These are phyloP conservation scores for Murraya paniculata DNA, from an alignment of 345 rosid genomes.

Conservation along the genomic window DNA sequence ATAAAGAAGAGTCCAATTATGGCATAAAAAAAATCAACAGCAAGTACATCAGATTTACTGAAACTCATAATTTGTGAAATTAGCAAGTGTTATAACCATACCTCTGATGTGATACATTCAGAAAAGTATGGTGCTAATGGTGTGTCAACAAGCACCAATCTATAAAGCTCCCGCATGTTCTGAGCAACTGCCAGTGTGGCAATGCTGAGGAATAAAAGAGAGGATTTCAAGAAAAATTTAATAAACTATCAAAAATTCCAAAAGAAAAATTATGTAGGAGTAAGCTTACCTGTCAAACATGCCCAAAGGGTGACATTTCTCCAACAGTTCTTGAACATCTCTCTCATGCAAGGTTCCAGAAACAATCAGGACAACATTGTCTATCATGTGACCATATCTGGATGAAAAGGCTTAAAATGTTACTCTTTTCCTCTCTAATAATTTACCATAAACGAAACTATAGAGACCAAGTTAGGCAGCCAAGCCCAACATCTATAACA, in stretches of 20 bases:
- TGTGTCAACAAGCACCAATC: constrained; percentile 98
- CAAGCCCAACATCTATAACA: not conserved
- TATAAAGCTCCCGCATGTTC: constrained; percentile 95
- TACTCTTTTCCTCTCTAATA: not conserved
- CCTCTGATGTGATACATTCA: constrained; percentile 98
- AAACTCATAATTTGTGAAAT: not conserved
- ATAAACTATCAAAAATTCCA: not conserved
- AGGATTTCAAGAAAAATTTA: constrained; percentile 2
- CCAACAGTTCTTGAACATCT: constrained; percentile 94
- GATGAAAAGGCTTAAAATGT: constrained; percentile 15
- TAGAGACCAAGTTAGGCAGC: not conserved
- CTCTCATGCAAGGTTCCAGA: constrained; percentile 99
- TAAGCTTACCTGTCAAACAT: constrained; percentile 91
- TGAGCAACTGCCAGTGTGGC: constrained; percentile 99
- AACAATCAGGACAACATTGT: constrained; percentile 97
- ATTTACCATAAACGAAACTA: not conserved
- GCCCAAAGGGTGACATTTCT: constrained; percentile 99
- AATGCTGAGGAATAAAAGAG: constrained; percentile 47
- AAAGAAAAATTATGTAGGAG: not conserved
- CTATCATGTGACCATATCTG: constrained; percentile 99
- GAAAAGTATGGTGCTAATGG: constrained; percentile 98
- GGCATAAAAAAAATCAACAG: not conserved
- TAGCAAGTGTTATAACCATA: constrained; percentile 15
- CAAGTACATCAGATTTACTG: not conserved
- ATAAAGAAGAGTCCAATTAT: not conserved